Conservation (phyloP, 1,284 basidiomycete genomes). For the Rhodotorula mucilaginosa region DNA sequence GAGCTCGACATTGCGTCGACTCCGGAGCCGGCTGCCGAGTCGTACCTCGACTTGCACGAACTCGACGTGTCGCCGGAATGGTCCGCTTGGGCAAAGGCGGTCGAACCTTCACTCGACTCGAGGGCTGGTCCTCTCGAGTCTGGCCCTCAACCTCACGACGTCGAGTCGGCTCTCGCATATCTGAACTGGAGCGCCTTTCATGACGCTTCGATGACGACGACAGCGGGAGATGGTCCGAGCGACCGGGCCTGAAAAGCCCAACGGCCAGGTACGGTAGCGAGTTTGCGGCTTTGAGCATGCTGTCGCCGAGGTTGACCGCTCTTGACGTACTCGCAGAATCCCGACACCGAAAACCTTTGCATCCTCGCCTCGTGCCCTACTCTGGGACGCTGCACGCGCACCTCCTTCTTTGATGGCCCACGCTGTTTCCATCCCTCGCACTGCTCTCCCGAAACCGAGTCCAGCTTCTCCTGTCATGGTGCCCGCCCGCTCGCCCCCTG, state of each 20-base stretch:
- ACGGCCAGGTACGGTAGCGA: background rate
- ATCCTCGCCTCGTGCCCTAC: background rate
- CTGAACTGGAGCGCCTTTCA: conserved; percentile 15
- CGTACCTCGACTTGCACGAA: conserved; percentile 23
- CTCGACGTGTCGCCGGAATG: conserved; percentile 17
- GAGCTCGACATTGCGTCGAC: conserved; percentile 16
- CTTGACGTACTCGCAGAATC: too few relatives aligned
- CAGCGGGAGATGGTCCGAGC: too few relatives aligned
- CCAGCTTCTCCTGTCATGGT: background rate
- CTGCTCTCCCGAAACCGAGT: background rate
- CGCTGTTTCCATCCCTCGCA: background rate
- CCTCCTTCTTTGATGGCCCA: background rate
- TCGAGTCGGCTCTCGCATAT: conserved; percentile 13
- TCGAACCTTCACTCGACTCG: background rate
- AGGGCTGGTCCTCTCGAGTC: background rate
- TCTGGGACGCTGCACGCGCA: background rate
- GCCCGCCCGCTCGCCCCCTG: too few relatives aligned
- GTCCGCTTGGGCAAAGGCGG: conserved; percentile 27
- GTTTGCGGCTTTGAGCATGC: too few relatives aligned
- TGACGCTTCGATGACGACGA: conserved; percentile 4
- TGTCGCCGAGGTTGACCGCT: too few relatives aligned
- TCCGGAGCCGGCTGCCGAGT: conserved; percentile 11
- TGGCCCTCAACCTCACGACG: background rate
- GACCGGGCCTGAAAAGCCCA: background rate
- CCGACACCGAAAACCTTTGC: conserved; percentile 11